A percentile compares a stretch with the other conserved stretches of the same genome.
These are phyloP conservation scores for Cercophora sp. DNA, from an alignment of 495 filamentous ascomycete genomes.

Conservation along the genomic window DNA sequence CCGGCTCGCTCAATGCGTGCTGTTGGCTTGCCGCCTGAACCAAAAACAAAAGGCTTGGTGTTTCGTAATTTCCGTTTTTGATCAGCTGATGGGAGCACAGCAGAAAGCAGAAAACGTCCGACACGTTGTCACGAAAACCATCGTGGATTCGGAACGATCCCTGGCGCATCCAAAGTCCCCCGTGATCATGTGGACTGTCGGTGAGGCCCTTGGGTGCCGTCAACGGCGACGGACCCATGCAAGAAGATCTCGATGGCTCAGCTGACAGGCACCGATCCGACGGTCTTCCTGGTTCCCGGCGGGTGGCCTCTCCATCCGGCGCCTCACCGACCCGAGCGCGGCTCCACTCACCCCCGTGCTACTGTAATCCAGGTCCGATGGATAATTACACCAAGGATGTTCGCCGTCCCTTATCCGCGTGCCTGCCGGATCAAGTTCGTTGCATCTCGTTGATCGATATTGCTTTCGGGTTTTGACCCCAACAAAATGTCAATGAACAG, in stretches of 20 bases:
- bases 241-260: neutral
- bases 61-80: constrained; percentile 13
- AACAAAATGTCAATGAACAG: no score
- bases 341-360: neutral
- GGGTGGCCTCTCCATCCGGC: neutral
- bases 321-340: constrained; percentile 3
- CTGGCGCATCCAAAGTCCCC: neutral
- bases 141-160: no score
- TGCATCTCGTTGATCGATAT: neutral
- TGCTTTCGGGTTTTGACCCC: no score
- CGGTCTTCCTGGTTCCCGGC: neutral
- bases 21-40: no score
- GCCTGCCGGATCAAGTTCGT: neutral
- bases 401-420: neutral
- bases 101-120: neutral
- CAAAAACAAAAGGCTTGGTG: no score
- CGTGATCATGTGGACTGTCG: constrained; percentile 8
- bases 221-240: constrained; percentile 1
- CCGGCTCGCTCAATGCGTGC: no score
- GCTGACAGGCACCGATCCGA: constrained; percentile 10
- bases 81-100: neutral
- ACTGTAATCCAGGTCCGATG: no score
- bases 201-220: neutral
- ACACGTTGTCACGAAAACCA: neutral
- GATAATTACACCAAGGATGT: neutral